phyloP scores from a whole-genome alignment of 1,284 basidiomycete genomes.

The Dichomitus squalens region DNA sequence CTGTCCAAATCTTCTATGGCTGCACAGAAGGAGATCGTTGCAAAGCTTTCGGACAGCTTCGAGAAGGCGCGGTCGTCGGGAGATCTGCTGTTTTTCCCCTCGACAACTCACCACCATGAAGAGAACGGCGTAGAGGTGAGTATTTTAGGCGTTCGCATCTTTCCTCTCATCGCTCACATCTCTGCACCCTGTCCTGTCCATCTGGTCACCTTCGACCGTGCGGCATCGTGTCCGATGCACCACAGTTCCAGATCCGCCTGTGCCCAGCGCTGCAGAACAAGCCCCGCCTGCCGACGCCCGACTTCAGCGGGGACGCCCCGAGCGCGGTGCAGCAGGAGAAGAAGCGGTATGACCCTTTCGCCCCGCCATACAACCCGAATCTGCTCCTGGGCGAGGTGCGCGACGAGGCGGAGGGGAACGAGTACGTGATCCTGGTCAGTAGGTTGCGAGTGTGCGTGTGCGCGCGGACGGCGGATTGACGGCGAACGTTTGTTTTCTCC shows the following conservation, averaged over 20 bases:
- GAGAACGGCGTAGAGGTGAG: conserved; percentile 68
- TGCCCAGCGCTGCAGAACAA: conserved; percentile 85
- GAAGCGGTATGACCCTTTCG: conserved; percentile 67
- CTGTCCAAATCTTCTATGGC: conserved; percentile 11
- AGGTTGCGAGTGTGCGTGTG: not conserved
- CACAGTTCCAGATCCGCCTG: conserved; percentile 78
- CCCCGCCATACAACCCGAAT: conserved; percentile 76
- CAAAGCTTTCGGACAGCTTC: conserved; percentile 59
- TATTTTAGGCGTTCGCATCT: conserved; percentile 1
- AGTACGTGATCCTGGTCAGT: conserved; percentile 78
- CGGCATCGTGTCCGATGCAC: not conserved
- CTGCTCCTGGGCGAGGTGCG: conserved; percentile 74
- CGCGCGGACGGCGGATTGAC: not conserved
- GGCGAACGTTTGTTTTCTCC: not conserved
- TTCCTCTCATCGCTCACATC: not conserved
- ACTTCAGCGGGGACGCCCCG: conserved; percentile 39
- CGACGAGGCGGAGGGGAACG: conserved; percentile 59
- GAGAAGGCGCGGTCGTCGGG: conserved; percentile 64
- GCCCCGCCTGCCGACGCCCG: conserved; percentile 50
- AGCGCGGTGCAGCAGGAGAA: conserved; percentile 32
- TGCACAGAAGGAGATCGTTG: conserved; percentile 55
- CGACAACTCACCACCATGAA: conserved; percentile 57
- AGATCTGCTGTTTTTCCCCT: conserved; percentile 79
- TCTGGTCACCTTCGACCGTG: not conserved
- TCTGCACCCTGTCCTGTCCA: too few species aligned